phyloP scores from a whole-genome alignment of 768 basidiomycete species.

The Cyclocybe aegerita region DNA sequence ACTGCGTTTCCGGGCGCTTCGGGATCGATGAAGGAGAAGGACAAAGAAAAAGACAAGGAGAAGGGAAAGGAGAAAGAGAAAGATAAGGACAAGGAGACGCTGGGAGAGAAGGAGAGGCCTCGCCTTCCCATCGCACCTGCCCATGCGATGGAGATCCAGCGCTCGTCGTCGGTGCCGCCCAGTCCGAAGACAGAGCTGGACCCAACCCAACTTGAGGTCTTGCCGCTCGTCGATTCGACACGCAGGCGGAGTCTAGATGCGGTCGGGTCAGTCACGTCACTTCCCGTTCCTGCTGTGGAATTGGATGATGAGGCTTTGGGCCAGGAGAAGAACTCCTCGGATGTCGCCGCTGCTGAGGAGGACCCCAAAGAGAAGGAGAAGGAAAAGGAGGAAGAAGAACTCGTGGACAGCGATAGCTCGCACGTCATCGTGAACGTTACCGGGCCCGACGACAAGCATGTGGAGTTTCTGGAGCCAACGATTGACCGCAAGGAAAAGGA shows the following conservation, averaged over 20 bases:
- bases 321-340: background rate
- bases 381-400: constrained; percentile 15
- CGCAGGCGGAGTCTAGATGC: constrained; percentile 45
- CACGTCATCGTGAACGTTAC: constrained; percentile 26
- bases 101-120: background rate
- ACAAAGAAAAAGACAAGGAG: background rate
- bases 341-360: too few relatives aligned
- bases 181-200: constrained; percentile 23
- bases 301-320: background rate
- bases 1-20: constrained; percentile 33
- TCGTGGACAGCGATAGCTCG: constrained; percentile 27
- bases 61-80: background rate
- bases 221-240: constrained; percentile 33
- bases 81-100: background rate
- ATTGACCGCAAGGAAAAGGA: constrained; percentile 9
- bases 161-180: constrained; percentile 62
- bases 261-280: background rate
- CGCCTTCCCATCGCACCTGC: constrained; percentile 1
- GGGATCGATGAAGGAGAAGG: constrained; percentile 2
- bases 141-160: constrained; percentile 32
- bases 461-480: constrained; percentile 31
- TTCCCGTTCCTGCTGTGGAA: background rate
- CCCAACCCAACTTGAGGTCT: constrained; percentile 34
- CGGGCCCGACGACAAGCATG: constrained; percentile 31
- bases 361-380: constrained; percentile 9